Percentiles rank a stretch among this genome's conserved stretches.
Conservation (phyloP, 2,329 filamentous ascomycete species). For the Endoconidiophora laricicola region DNA sequence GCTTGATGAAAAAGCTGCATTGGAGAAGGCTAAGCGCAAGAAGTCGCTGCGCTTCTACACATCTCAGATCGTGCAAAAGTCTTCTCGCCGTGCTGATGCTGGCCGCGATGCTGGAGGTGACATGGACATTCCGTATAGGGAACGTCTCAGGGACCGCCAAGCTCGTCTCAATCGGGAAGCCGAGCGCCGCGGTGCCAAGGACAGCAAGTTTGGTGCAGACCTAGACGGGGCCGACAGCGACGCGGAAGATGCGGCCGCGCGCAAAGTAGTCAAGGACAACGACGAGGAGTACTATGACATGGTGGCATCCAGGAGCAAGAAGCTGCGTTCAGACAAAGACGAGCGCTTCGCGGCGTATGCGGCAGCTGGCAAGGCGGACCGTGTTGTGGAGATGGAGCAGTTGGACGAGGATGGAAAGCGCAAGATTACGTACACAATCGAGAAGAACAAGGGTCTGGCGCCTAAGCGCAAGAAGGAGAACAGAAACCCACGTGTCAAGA, state of each 20-base stretch:
- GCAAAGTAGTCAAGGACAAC: constrained; percentile 46
- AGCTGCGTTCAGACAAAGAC: constrained; percentile 58
- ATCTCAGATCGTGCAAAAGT: constrained; percentile 88
- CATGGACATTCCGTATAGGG: constrained; percentile 70
- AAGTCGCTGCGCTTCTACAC: constrained; percentile 96
- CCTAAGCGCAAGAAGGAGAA: constrained; percentile 87
- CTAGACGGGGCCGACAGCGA: constrained; percentile 43
- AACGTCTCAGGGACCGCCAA: constrained; percentile 73
- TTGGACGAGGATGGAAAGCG: constrained; percentile 75
- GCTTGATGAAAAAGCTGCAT: constrained; percentile 61
- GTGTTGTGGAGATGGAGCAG: constrained; percentile 47
- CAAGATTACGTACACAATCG: constrained; percentile 81
- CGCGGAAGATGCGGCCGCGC: constrained; percentile 7
- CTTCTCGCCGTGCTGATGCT: constrained; percentile 63
- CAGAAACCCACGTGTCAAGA: constrained; percentile 91
- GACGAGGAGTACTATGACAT: constrained; percentile 81
- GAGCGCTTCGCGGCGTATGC: constrained; percentile 38
- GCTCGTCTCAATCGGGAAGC: constrained; percentile 78
- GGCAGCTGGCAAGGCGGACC: constrained; percentile 45
- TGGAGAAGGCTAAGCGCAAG: constrained; percentile 77
- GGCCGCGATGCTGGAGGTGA: constrained; percentile 64
- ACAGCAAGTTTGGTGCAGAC: constrained; percentile 44
- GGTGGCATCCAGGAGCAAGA: constrained; percentile 51
- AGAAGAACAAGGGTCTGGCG: constrained; percentile 93
- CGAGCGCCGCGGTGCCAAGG: constrained; percentile 59